A percentile compares a stretch with the other conserved stretches of the same genome.
These are phyloP conservation scores for Ogataea pini DNA, from an alignment of 805 yeast species.

Conservation along the genomic window DNA sequence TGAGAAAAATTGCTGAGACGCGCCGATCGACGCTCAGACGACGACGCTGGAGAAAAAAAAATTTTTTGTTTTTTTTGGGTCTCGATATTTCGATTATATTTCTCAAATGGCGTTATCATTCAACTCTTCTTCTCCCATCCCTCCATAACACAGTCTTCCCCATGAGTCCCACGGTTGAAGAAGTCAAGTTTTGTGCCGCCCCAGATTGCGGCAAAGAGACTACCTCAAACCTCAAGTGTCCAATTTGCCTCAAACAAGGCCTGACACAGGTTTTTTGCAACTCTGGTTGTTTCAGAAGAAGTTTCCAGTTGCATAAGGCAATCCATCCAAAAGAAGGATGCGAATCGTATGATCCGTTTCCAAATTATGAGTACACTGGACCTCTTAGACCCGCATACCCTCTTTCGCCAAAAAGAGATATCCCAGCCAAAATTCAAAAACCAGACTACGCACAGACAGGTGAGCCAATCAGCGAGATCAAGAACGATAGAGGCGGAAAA, in stretches of 20 bases:
- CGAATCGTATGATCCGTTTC: constrained; percentile 82
- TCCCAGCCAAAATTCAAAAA: constrained; percentile 67
- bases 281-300: constrained; percentile 76
- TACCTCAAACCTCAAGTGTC: constrained; percentile 78
- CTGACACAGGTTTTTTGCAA: constrained; percentile 69
- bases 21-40: constrained; percentile 6
- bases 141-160: background rate
- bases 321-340: constrained; percentile 65
- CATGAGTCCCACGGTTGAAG: constrained; percentile 19
- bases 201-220: constrained; percentile 86
- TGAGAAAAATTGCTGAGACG: background rate
- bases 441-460: constrained; percentile 90
- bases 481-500: constrained; percentile 64
- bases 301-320: constrained; percentile 73
- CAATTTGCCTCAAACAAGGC: constrained; percentile 80
- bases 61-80: background rate
- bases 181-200: constrained; percentile 56
- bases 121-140: background rate
- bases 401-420: constrained; percentile 63
- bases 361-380: constrained; percentile 75
- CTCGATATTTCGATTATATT: too few relatives aligned
- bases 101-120: too few relatives aligned
- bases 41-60: constrained; percentile 1
- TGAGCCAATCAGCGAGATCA: constrained; percentile 74
- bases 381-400: constrained; percentile 79